These are phyloP conservation scores for Neovahlkampfia damariscottae DNA, from an alignment of 78 protist genomes.

Conservation along the genomic window DNA sequence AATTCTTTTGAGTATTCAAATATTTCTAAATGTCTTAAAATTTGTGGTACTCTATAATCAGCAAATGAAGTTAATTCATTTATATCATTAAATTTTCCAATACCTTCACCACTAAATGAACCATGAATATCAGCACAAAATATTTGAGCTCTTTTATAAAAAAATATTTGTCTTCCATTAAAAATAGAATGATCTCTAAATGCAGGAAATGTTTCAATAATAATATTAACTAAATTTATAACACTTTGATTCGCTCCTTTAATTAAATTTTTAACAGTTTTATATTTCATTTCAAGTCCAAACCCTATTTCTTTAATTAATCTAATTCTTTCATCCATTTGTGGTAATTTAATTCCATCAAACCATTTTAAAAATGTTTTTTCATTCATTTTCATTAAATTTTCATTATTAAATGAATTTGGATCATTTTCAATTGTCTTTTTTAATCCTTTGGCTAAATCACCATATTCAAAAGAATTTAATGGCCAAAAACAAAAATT, in stretches of 20 bases:
- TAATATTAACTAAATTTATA: slow-evolving; percentile 3
- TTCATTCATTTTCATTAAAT: neutral
- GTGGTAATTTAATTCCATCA: slow-evolving; percentile 1
- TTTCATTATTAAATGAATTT: neutral
- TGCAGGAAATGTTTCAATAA: slow-evolving; percentile 1
- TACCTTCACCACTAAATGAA: slow-evolving; percentile 43
- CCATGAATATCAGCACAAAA: slow-evolving; percentile 80
- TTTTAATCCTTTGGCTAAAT: neutral
- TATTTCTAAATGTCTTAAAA: slow-evolving; percentile 21
- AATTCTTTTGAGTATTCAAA: slow-evolving; percentile 30
- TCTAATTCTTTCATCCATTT: slow-evolving; percentile 3
- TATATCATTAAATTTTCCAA: slow-evolving; percentile 66
- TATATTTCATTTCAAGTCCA: neutral
- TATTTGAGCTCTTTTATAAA: slow-evolving; percentile 82
- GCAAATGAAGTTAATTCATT: slow-evolving; percentile 75
- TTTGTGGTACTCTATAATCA: slow-evolving; percentile 70
- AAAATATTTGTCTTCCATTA: slow-evolving; percentile 19
- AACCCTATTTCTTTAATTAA: neutral
- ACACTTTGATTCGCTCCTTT: neutral
- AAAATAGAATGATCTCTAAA: slow-evolving; percentile 13
- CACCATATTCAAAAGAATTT: neutral
- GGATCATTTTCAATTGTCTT: neutral
- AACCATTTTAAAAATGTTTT: neutral
- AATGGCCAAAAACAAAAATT: slow-evolving; percentile 75
- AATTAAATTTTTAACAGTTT: neutral